Conservation (phyloP, 441 rosid genomes). For the Croton setiger region DNA sequence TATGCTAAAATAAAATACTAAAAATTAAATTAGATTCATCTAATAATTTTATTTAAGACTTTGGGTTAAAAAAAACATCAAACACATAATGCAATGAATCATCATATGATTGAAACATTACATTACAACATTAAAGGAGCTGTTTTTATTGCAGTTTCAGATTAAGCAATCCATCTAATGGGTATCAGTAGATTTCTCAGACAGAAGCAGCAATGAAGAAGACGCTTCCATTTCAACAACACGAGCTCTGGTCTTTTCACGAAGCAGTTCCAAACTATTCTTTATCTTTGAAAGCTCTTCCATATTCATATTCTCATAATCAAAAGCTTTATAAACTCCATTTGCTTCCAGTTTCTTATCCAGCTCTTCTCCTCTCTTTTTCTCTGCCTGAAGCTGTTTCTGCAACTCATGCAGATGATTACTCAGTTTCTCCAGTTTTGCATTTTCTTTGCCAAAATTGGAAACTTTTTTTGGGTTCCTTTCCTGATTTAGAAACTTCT, state of each 20-base stretch:
- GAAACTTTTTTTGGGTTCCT: background rate
- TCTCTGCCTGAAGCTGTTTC: conserved; percentile 11
- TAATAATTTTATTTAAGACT: too few species aligned
- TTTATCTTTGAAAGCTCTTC: conserved; percentile 10
- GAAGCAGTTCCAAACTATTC: conserved; percentile 17
- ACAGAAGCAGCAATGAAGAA: conserved; percentile 21
- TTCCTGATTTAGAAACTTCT: conserved; percentile 29
- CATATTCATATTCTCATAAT: background rate
- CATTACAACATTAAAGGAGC: too few species aligned
- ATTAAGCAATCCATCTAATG: background rate
- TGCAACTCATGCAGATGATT: conserved; percentile 5
- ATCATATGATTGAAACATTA: too few species aligned
- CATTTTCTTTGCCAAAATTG: background rate
- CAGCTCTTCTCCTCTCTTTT: conserved; percentile 7
- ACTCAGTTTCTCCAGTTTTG: conserved; percentile 11
- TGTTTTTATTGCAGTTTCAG: too few species aligned
- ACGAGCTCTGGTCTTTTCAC: background rate
- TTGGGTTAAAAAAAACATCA: too few species aligned
- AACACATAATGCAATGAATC: too few species aligned
- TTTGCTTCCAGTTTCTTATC: background rate
- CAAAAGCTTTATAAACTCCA: background rate
- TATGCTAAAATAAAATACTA: too few species aligned
- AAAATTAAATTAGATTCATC: too few species aligned
- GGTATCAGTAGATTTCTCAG: background rate
- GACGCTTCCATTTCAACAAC: conserved; percentile 24